Conservation (phyloP, 106 monocot species). For the Gastrodia elata region DNA sequence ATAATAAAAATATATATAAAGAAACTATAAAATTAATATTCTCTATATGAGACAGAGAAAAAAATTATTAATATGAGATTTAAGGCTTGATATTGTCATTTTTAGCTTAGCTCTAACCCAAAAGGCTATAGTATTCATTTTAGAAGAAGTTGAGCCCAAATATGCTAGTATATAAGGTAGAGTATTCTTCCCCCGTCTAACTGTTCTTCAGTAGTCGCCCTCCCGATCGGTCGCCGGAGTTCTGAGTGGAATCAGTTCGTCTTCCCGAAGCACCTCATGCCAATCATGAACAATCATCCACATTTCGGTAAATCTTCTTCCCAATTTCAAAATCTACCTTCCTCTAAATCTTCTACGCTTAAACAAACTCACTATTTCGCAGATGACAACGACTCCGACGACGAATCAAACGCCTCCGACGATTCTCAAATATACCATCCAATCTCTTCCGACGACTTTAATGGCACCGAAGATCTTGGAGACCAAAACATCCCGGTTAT, state of each 20-base stretch:
- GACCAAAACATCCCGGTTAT: too few species aligned
- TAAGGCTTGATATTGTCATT: too few species aligned
- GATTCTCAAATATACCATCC: slow-evolving; percentile 30
- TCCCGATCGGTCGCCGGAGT: neutral
- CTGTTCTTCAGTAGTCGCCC: too few species aligned
- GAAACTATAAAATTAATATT: too few species aligned
- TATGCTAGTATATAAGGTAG: too few species aligned
- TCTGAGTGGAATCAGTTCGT: neutral
- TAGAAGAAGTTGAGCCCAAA: too few species aligned
- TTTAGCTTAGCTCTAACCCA: too few species aligned
- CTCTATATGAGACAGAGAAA: too few species aligned
- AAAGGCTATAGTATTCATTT: too few species aligned
- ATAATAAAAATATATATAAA: too few species aligned
- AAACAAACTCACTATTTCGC: slow-evolving; percentile 5
- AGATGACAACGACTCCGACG: slow-evolving; percentile 13
- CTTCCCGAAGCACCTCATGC: neutral
- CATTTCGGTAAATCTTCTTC: neutral
- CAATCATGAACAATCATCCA: neutral
- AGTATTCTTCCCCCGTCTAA: too few species aligned
- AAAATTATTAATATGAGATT: too few species aligned
- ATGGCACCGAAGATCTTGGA: neutral
- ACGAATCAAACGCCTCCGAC: slow-evolving; percentile 20
- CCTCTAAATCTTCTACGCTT: neutral
- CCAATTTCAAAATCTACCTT: neutral
- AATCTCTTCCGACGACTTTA: slow-evolving; percentile 27